These are phyloP conservation scores for Phytophthora pluvialis DNA, from an alignment of 352 stramenopile species.

Conservation along the genomic window DNA sequence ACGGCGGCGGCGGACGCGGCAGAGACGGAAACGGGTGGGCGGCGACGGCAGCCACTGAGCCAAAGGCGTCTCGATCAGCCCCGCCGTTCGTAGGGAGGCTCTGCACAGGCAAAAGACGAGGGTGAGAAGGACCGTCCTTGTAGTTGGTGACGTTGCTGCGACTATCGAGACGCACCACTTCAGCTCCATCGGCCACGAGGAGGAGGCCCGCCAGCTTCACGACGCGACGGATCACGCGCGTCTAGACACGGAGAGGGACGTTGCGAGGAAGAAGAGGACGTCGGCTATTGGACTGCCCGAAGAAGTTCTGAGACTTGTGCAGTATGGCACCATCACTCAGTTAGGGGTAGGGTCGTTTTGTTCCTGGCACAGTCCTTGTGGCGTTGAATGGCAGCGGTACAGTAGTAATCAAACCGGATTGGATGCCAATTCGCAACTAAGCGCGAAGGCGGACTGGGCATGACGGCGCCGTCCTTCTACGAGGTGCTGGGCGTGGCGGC, in stretches of 20 bases:
- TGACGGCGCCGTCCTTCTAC: conserved; percentile 50
- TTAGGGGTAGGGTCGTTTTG: conserved; percentile 6
- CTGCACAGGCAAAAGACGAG: conserved; percentile 12
- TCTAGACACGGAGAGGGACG: conserved; percentile 17
- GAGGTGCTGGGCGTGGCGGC: conserved; percentile 53
- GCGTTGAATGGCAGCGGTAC: conserved; percentile 7
- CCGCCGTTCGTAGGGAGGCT: conserved; percentile 44
- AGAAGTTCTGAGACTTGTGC: conserved; percentile 25
- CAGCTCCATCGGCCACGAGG: conserved; percentile 50
- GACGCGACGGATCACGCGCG: conserved; percentile 25
- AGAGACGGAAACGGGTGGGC: conserved; percentile 21
- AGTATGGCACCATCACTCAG: conserved; percentile 23
- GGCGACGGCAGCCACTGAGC: conserved; percentile 16
- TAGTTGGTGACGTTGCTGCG: background rate
- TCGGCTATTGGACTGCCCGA: conserved; percentile 6
- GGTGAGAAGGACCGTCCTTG: background rate
- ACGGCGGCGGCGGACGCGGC: conserved; percentile 15
- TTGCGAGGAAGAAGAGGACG: background rate
- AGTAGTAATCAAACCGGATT: conserved; percentile 19
- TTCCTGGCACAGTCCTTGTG: conserved; percentile 40
- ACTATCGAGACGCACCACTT: conserved; percentile 43
- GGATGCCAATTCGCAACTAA: conserved; percentile 25
- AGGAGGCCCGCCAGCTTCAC: conserved; percentile 54
- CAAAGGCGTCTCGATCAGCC: conserved; percentile 40
- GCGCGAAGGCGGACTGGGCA: conserved; percentile 14